These are phyloP conservation scores for Penicillium paneum DNA, from an alignment of 2,329 filamentous ascomycete genomes.

Conservation along the genomic window DNA sequence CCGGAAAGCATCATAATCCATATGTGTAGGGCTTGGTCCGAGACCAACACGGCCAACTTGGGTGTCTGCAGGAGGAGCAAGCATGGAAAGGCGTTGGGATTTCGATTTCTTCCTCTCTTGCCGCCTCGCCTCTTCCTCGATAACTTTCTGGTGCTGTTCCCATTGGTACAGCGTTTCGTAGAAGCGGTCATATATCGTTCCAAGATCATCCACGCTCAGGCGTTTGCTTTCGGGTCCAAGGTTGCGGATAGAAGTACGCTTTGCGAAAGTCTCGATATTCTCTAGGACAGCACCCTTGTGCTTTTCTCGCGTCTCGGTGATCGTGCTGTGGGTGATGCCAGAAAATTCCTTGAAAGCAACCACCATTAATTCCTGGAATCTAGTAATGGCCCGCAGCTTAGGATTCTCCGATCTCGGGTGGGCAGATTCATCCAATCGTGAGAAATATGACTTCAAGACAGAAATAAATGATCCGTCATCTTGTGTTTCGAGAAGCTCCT, in stretches of 20 bases:
- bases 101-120: slow-evolving; percentile 60
- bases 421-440: slow-evolving; percentile 87
- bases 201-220: slow-evolving; percentile 78
- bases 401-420: slow-evolving; percentile 94
- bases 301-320: slow-evolving; percentile 81
- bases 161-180: slow-evolving; percentile 89
- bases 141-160: slow-evolving; percentile 73
- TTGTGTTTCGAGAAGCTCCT: slow-evolving; percentile 86
- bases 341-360: slow-evolving; percentile 98
- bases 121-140: slow-evolving; percentile 69
- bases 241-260: slow-evolving; percentile 92
- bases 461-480: slow-evolving; percentile 98
- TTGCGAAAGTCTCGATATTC: slow-evolving; percentile 96
- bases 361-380: slow-evolving; percentile 98
- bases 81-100: slow-evolving; percentile 39
- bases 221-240: slow-evolving; percentile 94
- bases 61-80: slow-evolving; percentile 53
- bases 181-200: slow-evolving; percentile 89
- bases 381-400: slow-evolving; percentile 87
- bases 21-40: slow-evolving; percentile 82
- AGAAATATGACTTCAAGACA: slow-evolving; percentile 91
- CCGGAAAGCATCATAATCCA: slow-evolving; percentile 96
- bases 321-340: slow-evolving; percentile 87
- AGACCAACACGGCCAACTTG: slow-evolving; percentile 85
- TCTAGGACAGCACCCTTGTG: slow-evolving; percentile 93